Percentiles rank a stretch among this genome's conserved stretches.
Conservation (phyloP, 306 rosid genomes). For the Cucumis sativus region DNA sequence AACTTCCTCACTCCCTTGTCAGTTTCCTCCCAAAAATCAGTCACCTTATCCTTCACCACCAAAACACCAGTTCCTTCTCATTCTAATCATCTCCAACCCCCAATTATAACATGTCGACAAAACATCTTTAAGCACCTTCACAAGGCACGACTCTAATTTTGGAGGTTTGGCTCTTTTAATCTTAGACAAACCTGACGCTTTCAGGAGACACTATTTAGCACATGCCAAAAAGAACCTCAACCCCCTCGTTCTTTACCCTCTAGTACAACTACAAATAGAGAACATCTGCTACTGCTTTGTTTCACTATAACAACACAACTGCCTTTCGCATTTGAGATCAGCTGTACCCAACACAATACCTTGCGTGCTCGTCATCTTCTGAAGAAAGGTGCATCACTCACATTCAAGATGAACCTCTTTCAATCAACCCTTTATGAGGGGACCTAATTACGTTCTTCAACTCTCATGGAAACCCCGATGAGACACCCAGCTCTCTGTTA, state of each 20-base stretch:
- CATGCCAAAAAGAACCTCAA: background rate
- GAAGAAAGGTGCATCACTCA: background rate
- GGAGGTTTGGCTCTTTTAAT: background rate
- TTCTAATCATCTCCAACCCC: background rate
- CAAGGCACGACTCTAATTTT: background rate
- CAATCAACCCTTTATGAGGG: background rate
- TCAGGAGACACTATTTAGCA: background rate
- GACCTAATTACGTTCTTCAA: background rate
- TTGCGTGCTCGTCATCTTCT: background rate
- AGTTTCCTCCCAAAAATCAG: background rate
- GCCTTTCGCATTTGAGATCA: background rate
- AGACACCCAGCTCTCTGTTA: background rate
- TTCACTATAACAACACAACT: background rate
- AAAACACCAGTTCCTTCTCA: background rate
- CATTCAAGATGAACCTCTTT: background rate
- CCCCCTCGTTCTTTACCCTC: background rate
- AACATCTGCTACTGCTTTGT: background rate
- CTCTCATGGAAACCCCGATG: background rate
- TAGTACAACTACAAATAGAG: background rate
- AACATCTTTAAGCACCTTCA: background rate
- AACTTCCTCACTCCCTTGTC: background rate
- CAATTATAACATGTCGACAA: background rate
- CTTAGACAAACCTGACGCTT: background rate
- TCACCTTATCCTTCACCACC: background rate
- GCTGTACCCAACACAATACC: background rate